Evolutionary conservation across 768 basidiomycete species (phyloP).

Genomic region (Mycena venus): DNA sequence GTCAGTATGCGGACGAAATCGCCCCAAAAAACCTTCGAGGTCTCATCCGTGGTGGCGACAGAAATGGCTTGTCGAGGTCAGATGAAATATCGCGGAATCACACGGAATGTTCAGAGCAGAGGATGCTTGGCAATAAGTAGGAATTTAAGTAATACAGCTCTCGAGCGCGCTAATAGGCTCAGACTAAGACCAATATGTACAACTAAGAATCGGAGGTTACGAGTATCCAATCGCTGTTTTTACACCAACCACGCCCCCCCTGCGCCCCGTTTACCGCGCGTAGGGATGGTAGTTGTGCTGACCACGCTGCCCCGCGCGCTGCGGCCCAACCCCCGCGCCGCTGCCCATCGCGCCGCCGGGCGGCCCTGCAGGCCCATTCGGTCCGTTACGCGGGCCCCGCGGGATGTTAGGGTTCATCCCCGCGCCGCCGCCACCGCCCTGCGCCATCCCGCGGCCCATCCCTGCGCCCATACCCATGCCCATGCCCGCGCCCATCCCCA

Average conservation of each 20-base stretch:
- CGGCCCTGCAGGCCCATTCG: constrained; percentile 64
- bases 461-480: constrained; percentile 59
- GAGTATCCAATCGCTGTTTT: constrained; percentile 16
- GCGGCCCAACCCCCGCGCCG: constrained; percentile 76
- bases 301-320: constrained; percentile 78
- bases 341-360: constrained; percentile 59
- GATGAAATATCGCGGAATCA: no score
- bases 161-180: background rate
- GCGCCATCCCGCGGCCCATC: constrained; percentile 48
- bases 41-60: no score
- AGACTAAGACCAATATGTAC: constrained; percentile 19
- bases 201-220: constrained; percentile 1
- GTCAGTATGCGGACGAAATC: no score
- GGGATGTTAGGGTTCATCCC: constrained; percentile 70
- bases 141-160: constrained; percentile 28
- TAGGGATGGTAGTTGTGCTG: constrained; percentile 90
- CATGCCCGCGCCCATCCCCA: constrained; percentile 49
- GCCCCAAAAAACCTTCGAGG: no score
- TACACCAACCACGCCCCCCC: background rate
- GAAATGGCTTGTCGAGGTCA: no score
- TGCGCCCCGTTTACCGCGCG: constrained; percentile 76
- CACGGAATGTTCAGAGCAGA: no score
- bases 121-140: constrained; percentile 23
- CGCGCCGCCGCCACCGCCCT: constrained; percentile 53
- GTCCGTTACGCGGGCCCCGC: constrained; percentile 66